These are phyloP conservation scores for Paecilomyces formosus DNA, from an alignment of 2,329 filamentous ascomycete species.

Conservation along the genomic window DNA sequence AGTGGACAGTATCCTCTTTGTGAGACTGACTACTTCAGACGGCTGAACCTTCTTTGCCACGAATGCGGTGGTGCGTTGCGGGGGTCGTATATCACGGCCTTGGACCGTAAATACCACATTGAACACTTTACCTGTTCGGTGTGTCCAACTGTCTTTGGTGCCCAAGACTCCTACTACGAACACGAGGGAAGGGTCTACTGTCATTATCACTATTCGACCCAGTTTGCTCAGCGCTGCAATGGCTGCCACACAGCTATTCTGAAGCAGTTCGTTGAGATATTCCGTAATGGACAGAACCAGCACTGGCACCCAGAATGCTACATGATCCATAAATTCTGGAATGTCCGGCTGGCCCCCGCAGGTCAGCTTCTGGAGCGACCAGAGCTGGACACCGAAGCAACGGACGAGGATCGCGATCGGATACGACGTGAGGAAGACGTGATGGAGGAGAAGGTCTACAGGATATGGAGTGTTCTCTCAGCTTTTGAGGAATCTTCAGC, in stretches of 20 bases:
- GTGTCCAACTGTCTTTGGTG: slow-evolving; percentile 95
- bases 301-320: slow-evolving; percentile 99
- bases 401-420: slow-evolving; percentile 61
- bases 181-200: slow-evolving; percentile 95
- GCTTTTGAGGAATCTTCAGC: slow-evolving; percentile 97
- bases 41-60: slow-evolving; percentile 83
- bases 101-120: slow-evolving; percentile 97
- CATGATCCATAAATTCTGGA: slow-evolving; percentile 99
- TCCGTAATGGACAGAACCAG: slow-evolving; percentile 93
- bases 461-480: slow-evolving; percentile 95
- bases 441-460: slow-evolving; percentile 96
- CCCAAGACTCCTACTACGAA: slow-evolving; percentile 97
- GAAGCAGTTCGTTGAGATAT: slow-evolving; percentile 99
- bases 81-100: slow-evolving; percentile 94
- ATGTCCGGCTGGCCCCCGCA: slow-evolving; percentile 70
- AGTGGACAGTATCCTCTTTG: slow-evolving; percentile 83
- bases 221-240: slow-evolving; percentile 92
- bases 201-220: slow-evolving; percentile 97
- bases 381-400: slow-evolving; percentile 48
- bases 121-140: slow-evolving; percentile 98
- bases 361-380: slow-evolving; percentile 43
- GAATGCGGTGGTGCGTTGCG: slow-evolving; percentile 87
- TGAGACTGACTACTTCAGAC: slow-evolving; percentile 94
- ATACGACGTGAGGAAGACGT: slow-evolving; percentile 82
- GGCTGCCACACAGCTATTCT: slow-evolving; percentile 95